Base-by-base conservation (phyloP, 805 yeast species). In the Cyberlindnera maclurae region DNA sequence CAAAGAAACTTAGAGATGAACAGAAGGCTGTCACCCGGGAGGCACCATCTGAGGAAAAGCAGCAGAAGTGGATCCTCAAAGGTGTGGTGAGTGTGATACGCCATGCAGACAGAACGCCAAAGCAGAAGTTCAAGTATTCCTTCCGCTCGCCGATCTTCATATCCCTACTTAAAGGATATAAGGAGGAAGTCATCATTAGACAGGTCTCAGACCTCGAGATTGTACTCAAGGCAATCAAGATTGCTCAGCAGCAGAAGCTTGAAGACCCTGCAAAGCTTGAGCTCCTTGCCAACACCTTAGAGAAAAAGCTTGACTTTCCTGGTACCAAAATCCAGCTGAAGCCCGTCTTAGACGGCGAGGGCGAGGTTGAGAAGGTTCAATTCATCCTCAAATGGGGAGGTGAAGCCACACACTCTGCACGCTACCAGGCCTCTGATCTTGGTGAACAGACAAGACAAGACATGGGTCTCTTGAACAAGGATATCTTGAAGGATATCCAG, bases 381-480 rank as follows among this genome's bases (percentile, higher is more conserved):
- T 79, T 93, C 46, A 94, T 93, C 45, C 68, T 93, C 52, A 93
- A 93, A 59, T 93, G 98, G 98, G 98, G 98, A 52, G 99, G 99
- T 46, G 99, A 93, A 61, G 97, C 98, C 5, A 93, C 99, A 2
- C 99, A 93, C 60, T 88, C 97, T 10, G 97, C 97, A 2, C 75
- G 81, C 46, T 84, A 87, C 58, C 99, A 93, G 64, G 95, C 96
- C 1, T 74, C 81, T 22, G 99, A 93, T 60, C 75, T 93, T 15
- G 99, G 98, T 38, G 97, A 90, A 57, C 96, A 89, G 62, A 73
- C 84, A 65, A 79, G 98, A 54, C 96, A 90, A 58, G 95, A 93
- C 59, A 74, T 88, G 51, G 81, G 85, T 55, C 70, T 93, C 42
- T 69, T 93, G 57, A 93, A 93, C 61, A 79, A 83, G 45, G 82